Evolutionary conservation across 768 basidiomycete genomes (phyloP).

Genomic region (Russula vinacea): DNA sequence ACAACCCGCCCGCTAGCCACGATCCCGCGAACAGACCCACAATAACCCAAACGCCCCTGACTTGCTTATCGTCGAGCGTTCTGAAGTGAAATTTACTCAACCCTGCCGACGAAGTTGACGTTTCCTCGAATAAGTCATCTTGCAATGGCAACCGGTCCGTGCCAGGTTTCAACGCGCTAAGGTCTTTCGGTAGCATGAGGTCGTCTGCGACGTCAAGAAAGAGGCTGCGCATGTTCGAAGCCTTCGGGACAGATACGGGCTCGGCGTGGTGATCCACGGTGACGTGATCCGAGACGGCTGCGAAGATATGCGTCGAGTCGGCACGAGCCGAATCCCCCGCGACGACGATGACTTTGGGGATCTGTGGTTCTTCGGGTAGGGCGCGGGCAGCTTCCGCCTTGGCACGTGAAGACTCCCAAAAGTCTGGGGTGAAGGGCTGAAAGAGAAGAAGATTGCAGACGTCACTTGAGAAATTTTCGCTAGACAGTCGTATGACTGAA

Average conservation of each 20-base stretch:
- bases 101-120: background rate
- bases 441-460: conserved; percentile 10
- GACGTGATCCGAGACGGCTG: conserved; percentile 30
- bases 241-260: background rate
- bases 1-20: conserved; percentile 43
- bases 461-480: conserved; percentile 17
- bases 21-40: conserved; percentile 50
- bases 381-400: conserved; percentile 34
- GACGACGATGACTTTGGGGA: conserved; percentile 52
- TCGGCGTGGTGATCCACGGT: conserved; percentile 26
- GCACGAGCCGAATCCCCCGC: conserved; percentile 47
- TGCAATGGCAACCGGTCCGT: conserved; percentile 19
- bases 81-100: conserved; percentile 32
- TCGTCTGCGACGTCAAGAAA: conserved; percentile 41
- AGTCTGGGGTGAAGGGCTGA: conserved; percentile 60
- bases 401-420: conserved; percentile 51
- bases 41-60: conserved; percentile 47
- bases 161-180: conserved; percentile 7
- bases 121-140: conserved; percentile 26
- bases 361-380: conserved; percentile 32
- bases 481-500: conserved; percentile 5
- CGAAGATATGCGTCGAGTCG: conserved; percentile 46
- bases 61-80: conserved; percentile 45
- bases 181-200: conserved; percentile 36
- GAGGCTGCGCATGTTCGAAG: conserved; percentile 31